Base-by-base conservation (phyloP, 2,329 filamentous ascomycete genomes). In the Hypoxylon sp. region DNA sequence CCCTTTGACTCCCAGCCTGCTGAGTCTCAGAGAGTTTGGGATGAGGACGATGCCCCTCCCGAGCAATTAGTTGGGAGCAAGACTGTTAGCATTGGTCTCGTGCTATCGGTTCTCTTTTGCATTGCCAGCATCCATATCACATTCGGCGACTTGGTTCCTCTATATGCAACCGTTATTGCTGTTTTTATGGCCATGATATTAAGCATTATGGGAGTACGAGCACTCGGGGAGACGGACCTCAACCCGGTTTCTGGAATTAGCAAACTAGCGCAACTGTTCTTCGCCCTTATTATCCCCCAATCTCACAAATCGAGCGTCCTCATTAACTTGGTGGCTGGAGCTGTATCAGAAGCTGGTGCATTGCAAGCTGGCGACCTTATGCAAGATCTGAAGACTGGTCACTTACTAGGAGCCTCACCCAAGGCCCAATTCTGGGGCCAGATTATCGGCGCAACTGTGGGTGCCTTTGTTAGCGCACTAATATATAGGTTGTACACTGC, bases 401-500 rank as follows among this genome's bases (percentile, higher is more conserved):
- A 99, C 79, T 83, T 99, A 0, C 87, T 99, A 0, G 95, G 95
- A 10, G 96, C 96, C 0, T 92, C 94, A 2, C 96, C 96, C 0
- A 96, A 92, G 74, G 96, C 96, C 0, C 96, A 99, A 76, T 99
- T 99, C 79, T 98, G 93, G 86, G 96, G 96, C 0, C 96, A 99
- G 78, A 89, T 98, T 20, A 95, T 99, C 59, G 96, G 96, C 3
- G 93, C 92, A 37, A 91, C 93, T 0, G 90, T 93, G 1, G 96
- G 96, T 1, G 95, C 96, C 0, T 86, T 98, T 10, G 87, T 97
- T 5, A 95, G 92, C 66, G 94, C 95, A 0, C 87, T 92, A 2
- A 91, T 98, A 2, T 99, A 99, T 79, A 91, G 91, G 65, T 84
- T 98, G 13, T 99, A 99, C 77, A 95, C 94, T 2, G 76, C 81